Conservation (phyloP, 805 yeast genomes). For the Teunomyces cretensis region DNA sequence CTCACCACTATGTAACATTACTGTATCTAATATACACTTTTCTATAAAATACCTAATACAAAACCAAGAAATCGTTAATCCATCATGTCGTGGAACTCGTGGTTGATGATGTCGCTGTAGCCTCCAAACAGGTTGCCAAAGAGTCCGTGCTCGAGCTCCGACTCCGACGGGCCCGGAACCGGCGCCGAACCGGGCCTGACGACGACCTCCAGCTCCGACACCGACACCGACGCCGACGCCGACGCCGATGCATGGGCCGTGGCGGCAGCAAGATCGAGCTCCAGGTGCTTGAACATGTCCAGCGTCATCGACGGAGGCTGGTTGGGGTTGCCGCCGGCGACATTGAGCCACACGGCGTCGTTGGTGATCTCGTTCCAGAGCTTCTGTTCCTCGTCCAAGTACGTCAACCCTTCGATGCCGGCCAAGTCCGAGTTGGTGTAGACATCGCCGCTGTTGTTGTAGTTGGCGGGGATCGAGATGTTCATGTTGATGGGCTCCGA, state of each 20-base stretch:
- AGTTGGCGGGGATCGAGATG: conserved; percentile 6
- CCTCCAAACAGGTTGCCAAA: conserved; percentile 19
- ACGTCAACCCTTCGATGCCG: conserved; percentile 44
- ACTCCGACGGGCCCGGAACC: background rate
- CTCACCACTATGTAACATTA: conserved; percentile 9
- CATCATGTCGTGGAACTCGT: conserved; percentile 31
- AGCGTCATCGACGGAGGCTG: conserved; percentile 14
- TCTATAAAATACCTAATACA: conserved; percentile 3
- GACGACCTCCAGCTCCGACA: no score
- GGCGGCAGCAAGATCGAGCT: no score
- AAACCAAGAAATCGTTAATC: conserved; percentile 4
- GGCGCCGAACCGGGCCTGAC: no score
- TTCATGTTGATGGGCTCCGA: conserved; percentile 19
- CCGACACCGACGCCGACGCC: no score
- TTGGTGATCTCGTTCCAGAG: conserved; percentile 77
- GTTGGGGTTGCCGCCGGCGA: conserved; percentile 21
- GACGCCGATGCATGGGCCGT: no score
- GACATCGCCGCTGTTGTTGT: conserved; percentile 23
- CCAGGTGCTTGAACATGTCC: background rate
- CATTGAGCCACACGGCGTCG: conserved; percentile 72
- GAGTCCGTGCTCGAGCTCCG: conserved; percentile 1
- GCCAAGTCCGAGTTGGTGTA: conserved; percentile 37
- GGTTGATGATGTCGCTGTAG: conserved; percentile 39
- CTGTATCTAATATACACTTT: conserved; percentile 4
- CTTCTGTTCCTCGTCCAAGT: conserved; percentile 45